Evolutionary conservation across 75 land plant species (phyloP).

Genomic region (Ceratopteris richardii): DNA sequence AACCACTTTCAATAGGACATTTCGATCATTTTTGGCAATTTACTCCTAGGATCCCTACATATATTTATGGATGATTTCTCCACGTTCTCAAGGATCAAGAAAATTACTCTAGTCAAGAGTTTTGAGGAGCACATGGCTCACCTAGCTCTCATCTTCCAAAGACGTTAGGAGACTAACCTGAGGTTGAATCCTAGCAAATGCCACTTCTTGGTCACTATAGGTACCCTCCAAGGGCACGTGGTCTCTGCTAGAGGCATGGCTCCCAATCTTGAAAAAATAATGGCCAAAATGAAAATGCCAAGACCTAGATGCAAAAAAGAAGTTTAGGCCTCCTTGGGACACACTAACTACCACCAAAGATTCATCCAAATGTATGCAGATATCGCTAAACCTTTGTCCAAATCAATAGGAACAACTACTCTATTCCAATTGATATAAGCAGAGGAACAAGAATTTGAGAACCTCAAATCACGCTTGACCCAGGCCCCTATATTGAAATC

Average conservation of each 20-base stretch:
- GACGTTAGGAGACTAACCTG: not conserved
- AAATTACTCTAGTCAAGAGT: not conserved
- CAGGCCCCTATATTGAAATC: constrained; percentile 3
- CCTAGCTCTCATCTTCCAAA: not conserved
- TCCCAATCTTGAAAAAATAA: constrained; percentile 1
- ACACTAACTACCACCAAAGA: constrained; percentile 3
- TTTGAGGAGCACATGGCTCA: not conserved
- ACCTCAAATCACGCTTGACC: not conserved
- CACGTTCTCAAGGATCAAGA: not conserved
- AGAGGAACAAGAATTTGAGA: not conserved
- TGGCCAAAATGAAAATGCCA: not conserved
- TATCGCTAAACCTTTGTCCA: constrained; percentile 1
- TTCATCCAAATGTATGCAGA: constrained; percentile 7
- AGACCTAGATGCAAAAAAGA: not conserved
- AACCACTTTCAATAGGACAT: not conserved
- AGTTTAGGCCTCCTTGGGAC: constrained; percentile 4
- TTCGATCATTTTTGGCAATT: not conserved
- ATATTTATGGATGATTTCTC: constrained; percentile 2
- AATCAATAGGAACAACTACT: not conserved
- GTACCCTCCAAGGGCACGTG: constrained; percentile 1
- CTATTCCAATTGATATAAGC: not conserved
- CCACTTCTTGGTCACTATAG: constrained; percentile 8
- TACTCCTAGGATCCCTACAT: not conserved
- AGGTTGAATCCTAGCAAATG: constrained; percentile 6
- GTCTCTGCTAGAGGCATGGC: constrained; percentile 5